These are phyloP conservation scores for Escallonia herrerae DNA, from an alignment of 129 eudicot species.

Conservation along the genomic window DNA sequence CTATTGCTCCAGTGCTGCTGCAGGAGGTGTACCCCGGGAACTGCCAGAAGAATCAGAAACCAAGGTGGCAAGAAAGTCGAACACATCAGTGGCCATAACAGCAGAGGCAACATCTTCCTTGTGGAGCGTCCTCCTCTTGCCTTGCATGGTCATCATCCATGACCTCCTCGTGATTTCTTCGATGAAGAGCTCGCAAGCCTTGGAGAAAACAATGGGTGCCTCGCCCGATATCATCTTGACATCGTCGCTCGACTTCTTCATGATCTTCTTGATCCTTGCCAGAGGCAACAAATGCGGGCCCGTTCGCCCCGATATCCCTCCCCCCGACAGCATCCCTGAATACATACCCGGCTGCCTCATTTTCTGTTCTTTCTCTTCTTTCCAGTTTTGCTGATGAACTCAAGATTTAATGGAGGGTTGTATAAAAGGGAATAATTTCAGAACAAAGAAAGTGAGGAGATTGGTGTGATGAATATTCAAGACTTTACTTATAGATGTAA, in stretches of 20 bases:
- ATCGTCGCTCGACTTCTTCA: constrained; percentile 74
- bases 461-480: not conserved
- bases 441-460: not conserved
- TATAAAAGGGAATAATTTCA: not conserved
- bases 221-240: constrained; percentile 85
- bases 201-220: constrained; percentile 74
- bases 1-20: not conserved
- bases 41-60: constrained; percentile 20
- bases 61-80: constrained; percentile 57
- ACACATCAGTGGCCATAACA: constrained; percentile 53
- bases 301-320: constrained; percentile 39
- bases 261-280: constrained; percentile 84
- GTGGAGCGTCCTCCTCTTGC: constrained; percentile 59
- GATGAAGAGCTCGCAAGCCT: constrained; percentile 70
- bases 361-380: too few species aligned
- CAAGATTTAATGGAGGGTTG: too few species aligned
- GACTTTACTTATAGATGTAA: not conserved
- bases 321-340: constrained; percentile 52
- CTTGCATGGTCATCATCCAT: constrained; percentile 58
- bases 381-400: not conserved
- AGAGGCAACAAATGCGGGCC: constrained; percentile 66
- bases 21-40: constrained; percentile 6
- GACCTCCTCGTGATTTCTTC: constrained; percentile 64
- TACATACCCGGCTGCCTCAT: constrained; percentile 72
- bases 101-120: constrained; percentile 82